Conservation (phyloP, 2,329 filamentous ascomycete genomes). For the Phoma sp. region DNA sequence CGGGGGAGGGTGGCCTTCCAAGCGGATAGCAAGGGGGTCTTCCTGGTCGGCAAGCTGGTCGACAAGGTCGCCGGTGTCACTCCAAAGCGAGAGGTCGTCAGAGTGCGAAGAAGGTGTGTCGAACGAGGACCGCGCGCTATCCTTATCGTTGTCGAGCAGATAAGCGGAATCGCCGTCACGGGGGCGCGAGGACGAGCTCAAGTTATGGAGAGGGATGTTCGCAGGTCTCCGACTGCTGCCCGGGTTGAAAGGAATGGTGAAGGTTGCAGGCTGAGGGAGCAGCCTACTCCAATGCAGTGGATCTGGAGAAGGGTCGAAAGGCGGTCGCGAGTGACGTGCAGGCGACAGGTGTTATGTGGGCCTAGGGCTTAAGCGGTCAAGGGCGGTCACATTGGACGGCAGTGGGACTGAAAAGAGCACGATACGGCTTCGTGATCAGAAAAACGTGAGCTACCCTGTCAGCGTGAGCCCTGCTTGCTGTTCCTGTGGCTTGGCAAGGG, state of each 20-base stretch:
- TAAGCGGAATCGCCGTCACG: constrained; percentile 49
- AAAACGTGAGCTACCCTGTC: constrained; percentile 26
- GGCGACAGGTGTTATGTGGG: constrained; percentile 40
- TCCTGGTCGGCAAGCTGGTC: constrained; percentile 86
- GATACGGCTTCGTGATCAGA: constrained; percentile 37
- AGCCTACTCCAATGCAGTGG: constrained; percentile 43
- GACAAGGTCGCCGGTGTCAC: constrained; percentile 91
- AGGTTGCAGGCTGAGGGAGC: constrained; percentile 65
- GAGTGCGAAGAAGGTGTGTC: constrained; percentile 64
- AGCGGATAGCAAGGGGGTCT: constrained; percentile 77
- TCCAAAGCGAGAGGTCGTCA: constrained; percentile 83
- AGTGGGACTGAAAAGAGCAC: constrained; percentile 30
- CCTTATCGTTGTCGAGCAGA: constrained; percentile 55
- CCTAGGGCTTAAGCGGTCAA: constrained; percentile 40
- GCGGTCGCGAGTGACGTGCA: constrained; percentile 31
- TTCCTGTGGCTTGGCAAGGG: constrained; percentile 10
- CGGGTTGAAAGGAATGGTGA: constrained; percentile 84
- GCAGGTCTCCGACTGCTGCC: constrained; percentile 71
- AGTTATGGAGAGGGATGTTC: constrained; percentile 85
- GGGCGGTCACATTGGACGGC: constrained; percentile 43
- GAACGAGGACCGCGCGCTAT: constrained; percentile 60
- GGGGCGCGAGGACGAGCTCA: constrained; percentile 58
- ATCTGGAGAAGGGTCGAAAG: constrained; percentile 31
- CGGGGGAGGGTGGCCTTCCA: constrained; percentile 67
- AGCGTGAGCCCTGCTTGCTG: constrained; percentile 16